Conservation (phyloP, 345 rosid species). For the Eucalyptus cladocalyx region DNA sequence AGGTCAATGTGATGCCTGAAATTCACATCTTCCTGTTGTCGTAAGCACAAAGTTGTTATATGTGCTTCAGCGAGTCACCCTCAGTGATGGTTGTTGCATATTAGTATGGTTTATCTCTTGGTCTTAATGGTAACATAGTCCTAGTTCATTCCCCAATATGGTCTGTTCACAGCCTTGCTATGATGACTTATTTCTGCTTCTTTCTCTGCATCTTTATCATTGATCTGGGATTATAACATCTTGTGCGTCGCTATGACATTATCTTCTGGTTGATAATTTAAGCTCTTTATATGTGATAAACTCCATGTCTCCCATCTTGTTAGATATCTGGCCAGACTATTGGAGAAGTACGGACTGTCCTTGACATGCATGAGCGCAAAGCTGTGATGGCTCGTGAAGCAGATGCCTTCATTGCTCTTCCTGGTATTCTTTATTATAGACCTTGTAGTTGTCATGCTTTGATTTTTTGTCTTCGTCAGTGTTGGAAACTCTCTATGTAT, state of each 20-base stretch:
- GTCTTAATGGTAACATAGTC: not conserved
- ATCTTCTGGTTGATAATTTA: not conserved
- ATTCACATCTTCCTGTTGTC: not conserved
- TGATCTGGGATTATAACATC: not conserved
- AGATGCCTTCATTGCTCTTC: slow-evolving; percentile 93
- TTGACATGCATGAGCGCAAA: slow-evolving; percentile 94
- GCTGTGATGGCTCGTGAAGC: slow-evolving; percentile 97
- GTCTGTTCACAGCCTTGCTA: not conserved
- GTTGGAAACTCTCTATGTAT: not conserved
- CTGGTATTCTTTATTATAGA: slow-evolving; percentile 34
- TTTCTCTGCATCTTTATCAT: not conserved
- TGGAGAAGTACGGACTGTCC: slow-evolving; percentile 75
- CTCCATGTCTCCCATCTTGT: not conserved
- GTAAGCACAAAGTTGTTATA: not conserved
- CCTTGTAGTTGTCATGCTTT: not conserved
- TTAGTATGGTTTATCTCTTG: not conserved
- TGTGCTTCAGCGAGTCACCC: not conserved
- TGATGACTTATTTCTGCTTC: not conserved
- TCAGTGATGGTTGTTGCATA: not conserved
- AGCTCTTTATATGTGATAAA: not conserved
- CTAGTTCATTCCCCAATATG: not conserved
- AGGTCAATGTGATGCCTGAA: not conserved
- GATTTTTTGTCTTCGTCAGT: not conserved
- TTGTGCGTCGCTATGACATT: not conserved
- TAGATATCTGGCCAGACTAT: slow-evolving; percentile 89